Evolutionary conservation across 495 filamentous ascomycete genomes (phyloP).

Genomic region (Cercophora newfieldiana): DNA sequence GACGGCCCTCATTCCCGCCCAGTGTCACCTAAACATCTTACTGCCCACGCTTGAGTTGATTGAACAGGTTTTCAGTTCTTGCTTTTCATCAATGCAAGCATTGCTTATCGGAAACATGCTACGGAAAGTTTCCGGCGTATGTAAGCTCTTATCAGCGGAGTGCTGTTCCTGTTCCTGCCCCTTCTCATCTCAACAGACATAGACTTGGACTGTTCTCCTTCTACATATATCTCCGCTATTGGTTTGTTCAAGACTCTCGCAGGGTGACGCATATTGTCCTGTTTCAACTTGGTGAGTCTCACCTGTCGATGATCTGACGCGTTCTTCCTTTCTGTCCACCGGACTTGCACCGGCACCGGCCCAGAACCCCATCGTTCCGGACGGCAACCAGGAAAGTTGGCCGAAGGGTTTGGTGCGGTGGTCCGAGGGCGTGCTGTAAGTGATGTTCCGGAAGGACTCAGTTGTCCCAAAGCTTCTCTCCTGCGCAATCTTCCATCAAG

Average conservation of each 20-base stretch:
- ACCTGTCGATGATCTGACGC: background rate
- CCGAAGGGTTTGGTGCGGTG: background rate
- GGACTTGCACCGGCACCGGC: background rate
- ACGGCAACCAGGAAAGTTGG: background rate
- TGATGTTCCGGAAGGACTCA: slow-evolving; percentile 1
- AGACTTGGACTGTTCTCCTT: background rate
- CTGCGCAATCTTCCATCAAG: background rate
- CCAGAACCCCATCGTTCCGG: slow-evolving; percentile 8
- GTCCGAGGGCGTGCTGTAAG: background rate
- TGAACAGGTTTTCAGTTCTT: background rate
- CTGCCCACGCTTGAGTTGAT: background rate
- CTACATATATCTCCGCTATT: slow-evolving; percentile 15
- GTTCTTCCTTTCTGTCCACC: background rate
- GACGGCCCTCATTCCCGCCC: slow-evolving; percentile 6
- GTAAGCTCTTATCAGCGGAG: background rate
- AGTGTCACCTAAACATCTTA: slow-evolving; percentile 15
- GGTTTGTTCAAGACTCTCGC: background rate
- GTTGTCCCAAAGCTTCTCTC: background rate
- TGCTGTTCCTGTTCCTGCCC: background rate
- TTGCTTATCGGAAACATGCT: slow-evolving; percentile 11
- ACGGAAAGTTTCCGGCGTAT: background rate
- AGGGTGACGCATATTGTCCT: slow-evolving; percentile 18
- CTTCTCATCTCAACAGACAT: slow-evolving; percentile 7
- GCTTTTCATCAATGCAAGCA: background rate
- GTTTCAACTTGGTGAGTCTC: slow-evolving; percentile 18